Evolutionary conservation across 495 filamentous ascomycete species (phyloP), one percentile per base, ranked within the genome.

Genomic region (Hypoxylon lienhwacheense): DNA sequence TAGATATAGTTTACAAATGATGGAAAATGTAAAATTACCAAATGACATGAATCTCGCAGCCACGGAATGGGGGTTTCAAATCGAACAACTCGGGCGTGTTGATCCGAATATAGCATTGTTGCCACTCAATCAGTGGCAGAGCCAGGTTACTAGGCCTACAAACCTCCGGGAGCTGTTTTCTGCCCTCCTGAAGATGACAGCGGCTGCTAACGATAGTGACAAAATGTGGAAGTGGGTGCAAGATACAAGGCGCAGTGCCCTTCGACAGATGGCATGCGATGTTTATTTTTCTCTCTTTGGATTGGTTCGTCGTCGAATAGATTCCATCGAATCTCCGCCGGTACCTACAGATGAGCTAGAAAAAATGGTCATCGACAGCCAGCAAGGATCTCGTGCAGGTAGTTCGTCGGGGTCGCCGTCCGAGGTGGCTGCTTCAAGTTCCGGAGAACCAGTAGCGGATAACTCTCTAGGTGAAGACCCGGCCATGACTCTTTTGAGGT

Each of bases 401-500:
- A 56, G 53, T 46, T 50, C 51, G 10, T 37, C 47, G 7, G 51
- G 51, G 26, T 42, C 35, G 4, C 52, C 43, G 15, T 63, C 65
- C 5, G 42, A 35, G 4, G 32, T 41, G 17, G 43, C 48, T 39
- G 39, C 37, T 2, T 24, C 48, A 4, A 40, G 35, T 46, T 59
- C 61, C 8, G 46, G 28, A 25, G 33, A n/a, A n/a, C 26, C 46
- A 6, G 37, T 45, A 34, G 19, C 35, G 6, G 58, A 60, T 12
- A 33, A 5, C 4, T 25, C 40, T 5, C 16, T 36, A 1, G 43
- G 19, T 6, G 65, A 67, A 44, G 65, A 67, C 40, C 44, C 61
- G 19, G 55, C 65, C 7, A 65, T 67, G 65, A 11, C 45, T 24
- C 55, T 67, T 17, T 8, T 67, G 7, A 54, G 62, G 33, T 34